Evolutionary conservation across 371 early-diverging fungal species (phyloP), one percentile per base, ranked within the genome.

Genomic region (Nematocida ausubeli): DNA sequence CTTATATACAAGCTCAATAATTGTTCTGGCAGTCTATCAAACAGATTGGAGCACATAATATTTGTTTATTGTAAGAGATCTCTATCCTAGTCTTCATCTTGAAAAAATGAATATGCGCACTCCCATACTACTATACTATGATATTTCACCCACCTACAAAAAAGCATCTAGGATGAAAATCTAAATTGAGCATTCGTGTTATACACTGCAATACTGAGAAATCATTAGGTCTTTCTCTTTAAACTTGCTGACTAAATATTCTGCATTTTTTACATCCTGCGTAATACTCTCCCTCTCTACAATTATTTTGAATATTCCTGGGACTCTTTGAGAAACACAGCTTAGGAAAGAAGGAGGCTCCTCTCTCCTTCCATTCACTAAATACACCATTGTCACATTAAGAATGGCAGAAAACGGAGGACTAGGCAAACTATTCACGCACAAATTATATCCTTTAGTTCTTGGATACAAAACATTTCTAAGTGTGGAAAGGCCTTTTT

Each of bases 391-490:
- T 22, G 87, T 84, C 44, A 85, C 22, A 70, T 87, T 83, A 24
- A 83, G 65, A 14, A 85, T 63, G 6, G 83, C 50, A 5, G 66
- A 60, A 49, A 82, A 68, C 6, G 55, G 44, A 19, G 73, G 57
- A 19, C 30, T 16, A 35, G 80, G 65, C 30, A 70, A 39, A n/a
- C n/a, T 19, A 19, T 49, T 47, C 37, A 49, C 22, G 35, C 63
- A 80, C 39, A 83, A n/a, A 32, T 80, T 63, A 82, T 92, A 91
- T 4, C 93, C 93, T 71, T 90, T 91, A 24, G 89, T 90, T 52
- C 93, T 84, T 28, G 93, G 93, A 81, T 89, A 84, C 58, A 92
- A 81, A 0, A 92, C 88, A 82, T 92, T 86, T 28, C 88, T 84
- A 80, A 91, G 84, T 3, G 89, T 75, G 9, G 88, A 88, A 50